Percentiles rank a stretch among this genome's conserved stretches.
Conservation (phyloP, 192 early-diverging fungal genomes). For the Lobosporangium transversale region DNA sequence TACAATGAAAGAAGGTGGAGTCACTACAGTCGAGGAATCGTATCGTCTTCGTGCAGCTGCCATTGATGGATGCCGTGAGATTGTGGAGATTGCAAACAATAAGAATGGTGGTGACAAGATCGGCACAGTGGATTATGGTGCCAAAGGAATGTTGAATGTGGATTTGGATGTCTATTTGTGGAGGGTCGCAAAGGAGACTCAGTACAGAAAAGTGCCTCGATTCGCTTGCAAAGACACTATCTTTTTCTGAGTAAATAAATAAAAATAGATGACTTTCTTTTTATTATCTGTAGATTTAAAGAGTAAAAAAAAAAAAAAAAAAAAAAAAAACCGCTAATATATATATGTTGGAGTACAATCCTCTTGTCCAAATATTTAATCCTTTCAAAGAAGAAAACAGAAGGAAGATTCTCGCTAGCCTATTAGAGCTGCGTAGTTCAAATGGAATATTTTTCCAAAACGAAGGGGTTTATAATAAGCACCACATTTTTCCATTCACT, state of each 20-base stretch:
- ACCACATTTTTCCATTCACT: too few species aligned
- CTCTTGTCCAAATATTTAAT: too few species aligned
- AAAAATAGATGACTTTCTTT: too few species aligned
- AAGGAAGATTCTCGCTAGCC: too few species aligned
- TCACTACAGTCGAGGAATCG: conserved; percentile 59
- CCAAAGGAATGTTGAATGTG: conserved; percentile 50
- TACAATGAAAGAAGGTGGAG: conserved; percentile 60
- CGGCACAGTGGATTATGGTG: conserved; percentile 31
- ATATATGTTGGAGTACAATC: too few species aligned
- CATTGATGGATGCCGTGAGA: conserved; percentile 68
- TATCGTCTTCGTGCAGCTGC: conserved; percentile 77
- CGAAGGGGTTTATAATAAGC: too few species aligned
- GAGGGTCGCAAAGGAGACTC: conserved; percentile 77
- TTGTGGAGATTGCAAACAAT: conserved; percentile 56
- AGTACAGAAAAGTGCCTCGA: conserved; percentile 64
- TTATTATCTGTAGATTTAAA: too few species aligned
- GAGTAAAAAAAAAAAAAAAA: background rate
- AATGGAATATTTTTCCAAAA: too few species aligned
- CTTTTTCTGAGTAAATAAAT: conserved; percentile 63
- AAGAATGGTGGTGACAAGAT: conserved; percentile 40
- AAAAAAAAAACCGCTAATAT: background rate
- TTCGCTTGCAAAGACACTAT: conserved; percentile 72
- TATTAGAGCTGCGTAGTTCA: too few species aligned
- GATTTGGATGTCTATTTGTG: conserved; percentile 77
- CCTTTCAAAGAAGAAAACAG: too few species aligned